Base-by-base conservation (phyloP, 257 asterid species). In the Linaria vulgaris region DNA sequence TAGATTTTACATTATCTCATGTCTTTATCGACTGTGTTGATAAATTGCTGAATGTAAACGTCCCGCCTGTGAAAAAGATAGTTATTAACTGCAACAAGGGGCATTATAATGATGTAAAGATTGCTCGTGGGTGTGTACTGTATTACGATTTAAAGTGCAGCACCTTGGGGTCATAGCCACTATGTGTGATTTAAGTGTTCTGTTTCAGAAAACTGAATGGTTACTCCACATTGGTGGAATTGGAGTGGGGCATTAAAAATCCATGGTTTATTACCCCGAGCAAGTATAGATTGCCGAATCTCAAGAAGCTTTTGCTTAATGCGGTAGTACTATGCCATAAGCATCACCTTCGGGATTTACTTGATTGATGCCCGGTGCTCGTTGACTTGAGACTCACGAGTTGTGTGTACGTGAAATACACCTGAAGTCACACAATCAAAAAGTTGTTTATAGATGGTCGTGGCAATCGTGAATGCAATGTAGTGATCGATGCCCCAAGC, bases 211-310 rank as follows among this genome's bases (percentile, higher is more conserved):
- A 24, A 7, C 21, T 49, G 20, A 49, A 49, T 16, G 55, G 55
- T 9, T 49, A 24, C 14, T 5, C 14, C 24, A 49, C 55, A 13
- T 49, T 49, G 19, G 9, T 13, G 27, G 22, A 24, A 13, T 9
- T 49, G 55, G 55, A 49, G 56, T 6, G 19, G 9, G 56, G 56
- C 27, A n/a, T n/a, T n/a, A n/a, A n/a, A n/a, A n/a, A n/a, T n/a
- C n/a, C n/a, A n/a, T n/a, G n/a, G n/a, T n/a, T n/a, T n/a, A n/a
- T n/a, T 30, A 30, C 6, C 37, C 37, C 37, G 6, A 30, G 6
- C 5, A 6, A 30, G 6, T 30, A 2, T 30, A 30, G 3, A 3
- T 30, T 30, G 6, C 37, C 37, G 5, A 30, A 30, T 30, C 37
- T 30, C 37, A 30, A 30, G 6, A 30, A 30, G 6, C 6, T 30